A percentile compares a stretch with the other conserved stretches of the same genome.
Conservation (phyloP, 78 protist species). For the Chrysochromulina parva region DNA sequence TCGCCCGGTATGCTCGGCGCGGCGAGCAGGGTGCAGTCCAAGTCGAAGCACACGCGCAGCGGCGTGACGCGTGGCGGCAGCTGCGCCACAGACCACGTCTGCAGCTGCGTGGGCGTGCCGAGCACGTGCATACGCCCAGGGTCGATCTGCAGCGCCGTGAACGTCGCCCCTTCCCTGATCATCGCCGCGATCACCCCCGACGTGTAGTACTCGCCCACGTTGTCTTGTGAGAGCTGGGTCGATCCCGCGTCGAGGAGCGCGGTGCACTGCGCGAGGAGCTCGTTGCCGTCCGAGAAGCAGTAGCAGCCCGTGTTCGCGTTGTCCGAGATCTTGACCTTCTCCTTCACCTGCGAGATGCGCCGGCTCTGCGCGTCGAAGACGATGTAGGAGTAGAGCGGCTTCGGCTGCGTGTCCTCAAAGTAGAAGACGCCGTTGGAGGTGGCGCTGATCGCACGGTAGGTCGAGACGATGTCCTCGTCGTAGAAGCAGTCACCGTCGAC, state of each 20-base stretch:
- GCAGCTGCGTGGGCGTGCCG: conserved; percentile 16
- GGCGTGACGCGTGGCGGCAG: no score
- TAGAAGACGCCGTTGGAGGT: not conserved
- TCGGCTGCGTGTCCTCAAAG: not conserved
- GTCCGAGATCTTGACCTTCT: conserved; percentile 31
- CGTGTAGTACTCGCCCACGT: conserved; percentile 25
- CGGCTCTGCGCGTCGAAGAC: not conserved
- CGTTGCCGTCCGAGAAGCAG: not conserved
- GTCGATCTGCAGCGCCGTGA: not conserved
- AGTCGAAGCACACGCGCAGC: no score
- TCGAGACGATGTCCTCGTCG: conserved; percentile 1
- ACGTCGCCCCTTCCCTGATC: not conserved
- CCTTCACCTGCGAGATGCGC: not conserved
- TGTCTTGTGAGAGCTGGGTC: conserved; percentile 10
- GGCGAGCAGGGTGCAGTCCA: no score
- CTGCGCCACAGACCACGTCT: no score
- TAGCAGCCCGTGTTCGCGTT: conserved; percentile 33
- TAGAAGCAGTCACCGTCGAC: conserved; percentile 24
- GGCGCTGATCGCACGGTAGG: not conserved
- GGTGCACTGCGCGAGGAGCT: not conserved
- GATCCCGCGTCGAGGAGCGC: not conserved
- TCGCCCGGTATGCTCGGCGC: no score
- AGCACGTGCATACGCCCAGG: not conserved
- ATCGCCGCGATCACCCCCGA: conserved; percentile 11
- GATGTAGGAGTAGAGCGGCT: conserved; percentile 29